Conservation (phyloP, 164 flowering plant species). For the Saururus chinensis region DNA sequence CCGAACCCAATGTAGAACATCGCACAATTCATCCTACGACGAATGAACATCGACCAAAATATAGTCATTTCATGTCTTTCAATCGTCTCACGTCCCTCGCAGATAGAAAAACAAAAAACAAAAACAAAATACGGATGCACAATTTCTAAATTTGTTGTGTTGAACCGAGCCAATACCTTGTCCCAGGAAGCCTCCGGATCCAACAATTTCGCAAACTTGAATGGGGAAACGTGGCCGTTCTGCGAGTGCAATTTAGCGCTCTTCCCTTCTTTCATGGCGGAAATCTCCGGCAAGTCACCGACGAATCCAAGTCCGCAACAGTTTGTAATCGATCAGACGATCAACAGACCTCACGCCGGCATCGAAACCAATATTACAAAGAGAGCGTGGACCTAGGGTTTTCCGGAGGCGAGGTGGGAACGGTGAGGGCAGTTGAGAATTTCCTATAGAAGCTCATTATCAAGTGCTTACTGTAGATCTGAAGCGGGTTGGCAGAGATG, state of each 20-base stretch:
- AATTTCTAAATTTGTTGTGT: neutral
- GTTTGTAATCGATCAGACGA: no score
- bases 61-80: neutral
- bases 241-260: conserved; percentile 32
- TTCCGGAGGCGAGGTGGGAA: no score
- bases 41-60: neutral
- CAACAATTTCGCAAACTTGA: conserved; percentile 57
- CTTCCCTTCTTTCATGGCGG: conserved; percentile 55
- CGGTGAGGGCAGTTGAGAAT: no score
- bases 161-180: conserved; percentile 33
- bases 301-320: no score
- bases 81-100: no score
- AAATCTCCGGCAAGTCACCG: no score
- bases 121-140: neutral
- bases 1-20: conserved; percentile 90
- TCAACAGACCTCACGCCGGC: no score
- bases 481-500: no score
- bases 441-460: no score
- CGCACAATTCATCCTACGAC: conserved; percentile 93
- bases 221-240: conserved; percentile 66
- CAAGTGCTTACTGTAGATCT: no score
- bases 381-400: no score
- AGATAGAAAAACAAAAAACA: neutral
- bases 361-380: no score
- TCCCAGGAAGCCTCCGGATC: conserved; percentile 99